Evolutionary conservation across 2,329 filamentous ascomycete species (phyloP), one percentile per base, ranked within the genome.

Genomic region (Pseudocercospora eumusae): DNA sequence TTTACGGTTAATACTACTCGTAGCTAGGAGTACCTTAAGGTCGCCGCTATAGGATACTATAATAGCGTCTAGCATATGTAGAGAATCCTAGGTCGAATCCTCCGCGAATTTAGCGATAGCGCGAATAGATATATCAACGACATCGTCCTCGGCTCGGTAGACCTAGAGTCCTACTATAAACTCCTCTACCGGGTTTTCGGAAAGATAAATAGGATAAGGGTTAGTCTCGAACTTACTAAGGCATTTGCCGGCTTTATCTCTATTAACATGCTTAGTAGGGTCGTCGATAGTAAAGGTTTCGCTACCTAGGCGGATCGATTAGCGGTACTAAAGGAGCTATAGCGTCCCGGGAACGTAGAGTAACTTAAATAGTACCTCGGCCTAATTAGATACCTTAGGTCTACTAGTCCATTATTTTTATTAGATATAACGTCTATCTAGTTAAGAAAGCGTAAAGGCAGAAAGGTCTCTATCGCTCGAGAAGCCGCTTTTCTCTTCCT

Each of bases 1-100:
- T 58, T 58, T 58, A 58, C 28, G 11, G 31, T 58, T 49, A 58
- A 58, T 23, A 49, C 18, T 15, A 44, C 20, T 23, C 15, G 54
- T 10, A 36, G 54, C 31, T 57, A 42, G n/a, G 54, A 57, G 33
- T 27, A 57, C 36, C 44, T 57, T 42, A 57, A 57, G 40, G 20
- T 57, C 3, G 54, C 18, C 23, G 54, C 15, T 8, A 36, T 36
- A 36, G n/a, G n/a, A n/a, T n/a, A n/a, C n/a, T n/a, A n/a, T n/a
- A n/a, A n/a, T n/a, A n/a, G n/a, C n/a, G n/a, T 36, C 31, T 36
- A 36, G 31, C 15, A 36, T 36, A 36, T 36, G 15, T 36, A 36
- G 31, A 8, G 15, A 15, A 7, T 36, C 7, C 15, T 36, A 36
- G 31, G 15, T 36, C 7, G 15, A 15, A 8, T 8, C 31, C 15